Evolutionary conservation across 768 basidiomycete genomes (phyloP).

Genomic region (Tulasnella sp.): DNA sequence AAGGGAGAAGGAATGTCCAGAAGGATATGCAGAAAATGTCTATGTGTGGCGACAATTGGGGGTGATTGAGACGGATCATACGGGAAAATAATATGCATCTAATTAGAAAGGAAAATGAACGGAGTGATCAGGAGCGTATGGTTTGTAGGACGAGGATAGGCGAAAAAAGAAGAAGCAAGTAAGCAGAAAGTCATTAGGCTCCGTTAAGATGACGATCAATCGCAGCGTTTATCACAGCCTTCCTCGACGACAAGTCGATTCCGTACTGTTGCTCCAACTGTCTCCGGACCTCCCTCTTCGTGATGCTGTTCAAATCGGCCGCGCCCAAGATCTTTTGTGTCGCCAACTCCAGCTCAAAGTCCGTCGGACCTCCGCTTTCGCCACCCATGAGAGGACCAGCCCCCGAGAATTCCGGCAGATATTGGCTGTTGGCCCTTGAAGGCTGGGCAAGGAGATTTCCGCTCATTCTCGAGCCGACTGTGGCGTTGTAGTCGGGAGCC

Average conservation of each 20-base stretch:
- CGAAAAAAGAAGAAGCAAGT: background rate
- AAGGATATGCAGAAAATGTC: conserved; percentile 4
- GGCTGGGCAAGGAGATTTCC: conserved; percentile 29
- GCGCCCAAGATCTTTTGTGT: conserved; percentile 64
- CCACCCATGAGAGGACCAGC: conserved; percentile 29
- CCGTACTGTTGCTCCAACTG: conserved; percentile 71
- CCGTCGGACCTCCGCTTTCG: conserved; percentile 39
- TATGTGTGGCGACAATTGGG: background rate
- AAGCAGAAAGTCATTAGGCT: background rate
- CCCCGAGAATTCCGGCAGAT: conserved; percentile 48
- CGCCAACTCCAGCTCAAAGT: conserved; percentile 63
- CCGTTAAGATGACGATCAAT: conserved; percentile 47
- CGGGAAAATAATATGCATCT: background rate
- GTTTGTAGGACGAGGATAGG: background rate
- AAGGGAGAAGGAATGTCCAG: background rate
- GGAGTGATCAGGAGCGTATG: background rate
- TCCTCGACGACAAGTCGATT: conserved; percentile 63
- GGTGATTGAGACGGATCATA: background rate
- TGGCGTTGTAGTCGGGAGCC: conserved; percentile 31
- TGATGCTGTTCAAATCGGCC: conserved; percentile 83
- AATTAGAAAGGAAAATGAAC: background rate
- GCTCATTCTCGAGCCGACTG: background rate
- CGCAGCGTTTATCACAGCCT: conserved; percentile 64
- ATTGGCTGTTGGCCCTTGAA: conserved; percentile 66
- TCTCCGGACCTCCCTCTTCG: conserved; percentile 83